These are phyloP conservation scores for Cercospora sp. DNA, from an alignment of 2,329 filamentous ascomycete species.

Conservation along the genomic window DNA sequence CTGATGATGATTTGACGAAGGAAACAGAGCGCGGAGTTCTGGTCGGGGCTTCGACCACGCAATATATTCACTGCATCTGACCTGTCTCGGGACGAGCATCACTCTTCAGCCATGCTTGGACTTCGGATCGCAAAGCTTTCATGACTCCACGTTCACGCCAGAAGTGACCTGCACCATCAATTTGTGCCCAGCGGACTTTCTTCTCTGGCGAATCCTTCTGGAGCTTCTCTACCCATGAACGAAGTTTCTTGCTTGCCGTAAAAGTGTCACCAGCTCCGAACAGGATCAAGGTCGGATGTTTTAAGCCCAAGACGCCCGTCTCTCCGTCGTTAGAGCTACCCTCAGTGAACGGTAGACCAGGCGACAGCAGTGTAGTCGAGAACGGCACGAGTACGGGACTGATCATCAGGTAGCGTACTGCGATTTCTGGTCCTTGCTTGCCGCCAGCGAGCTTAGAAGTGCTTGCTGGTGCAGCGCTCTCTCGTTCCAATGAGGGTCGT, in stretches of 20 bases:
- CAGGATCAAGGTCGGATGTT: constrained; percentile 64
- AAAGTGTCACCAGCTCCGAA: constrained; percentile 78
- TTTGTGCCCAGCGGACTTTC: constrained; percentile 46
- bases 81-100: not conserved
- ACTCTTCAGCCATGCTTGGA: constrained; percentile 30
- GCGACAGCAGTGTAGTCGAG: constrained; percentile 38
- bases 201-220: constrained; percentile 30
- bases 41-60: not conserved
- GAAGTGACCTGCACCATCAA: constrained; percentile 55
- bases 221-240: constrained; percentile 64
- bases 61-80: constrained; percentile 2
- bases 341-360: constrained; percentile 32
- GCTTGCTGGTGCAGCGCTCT: not conserved
- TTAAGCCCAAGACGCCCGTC: constrained; percentile 52
- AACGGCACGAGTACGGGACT: constrained; percentile 51
- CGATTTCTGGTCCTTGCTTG: constrained; percentile 18
- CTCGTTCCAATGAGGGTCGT: not conserved
- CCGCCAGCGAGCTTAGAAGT: not conserved
- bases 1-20: constrained; percentile 1
- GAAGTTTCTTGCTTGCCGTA: constrained; percentile 63
- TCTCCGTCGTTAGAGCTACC: constrained; percentile 3
- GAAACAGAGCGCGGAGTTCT: not conserved
- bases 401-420: constrained; percentile 47
- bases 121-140: constrained; percentile 27
- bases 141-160: constrained; percentile 47